Evolutionary conservation across 768 basidiomycete species (phyloP).

Genomic region (Lenzites betulinus): DNA sequence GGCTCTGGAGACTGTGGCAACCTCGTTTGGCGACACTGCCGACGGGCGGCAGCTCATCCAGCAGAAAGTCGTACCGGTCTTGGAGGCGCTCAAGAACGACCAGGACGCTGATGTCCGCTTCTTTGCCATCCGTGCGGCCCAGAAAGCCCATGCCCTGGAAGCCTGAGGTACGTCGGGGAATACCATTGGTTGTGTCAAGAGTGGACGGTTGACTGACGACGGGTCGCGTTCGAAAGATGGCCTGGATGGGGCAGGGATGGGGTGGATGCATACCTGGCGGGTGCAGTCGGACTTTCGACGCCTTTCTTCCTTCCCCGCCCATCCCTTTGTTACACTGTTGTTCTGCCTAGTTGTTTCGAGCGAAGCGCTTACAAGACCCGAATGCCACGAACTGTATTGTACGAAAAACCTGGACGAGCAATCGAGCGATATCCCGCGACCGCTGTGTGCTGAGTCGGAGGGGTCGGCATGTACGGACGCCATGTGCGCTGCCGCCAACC

Average conservation of each 20-base stretch:
- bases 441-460: no score
- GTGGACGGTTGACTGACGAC: background rate
- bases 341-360: background rate
- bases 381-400: slow-evolving; percentile 20
- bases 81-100: slow-evolving; percentile 88
- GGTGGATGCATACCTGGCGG: slow-evolving; percentile 15
- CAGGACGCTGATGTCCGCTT: slow-evolving; percentile 95
- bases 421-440: background rate
- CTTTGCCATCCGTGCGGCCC: slow-evolving; percentile 83
- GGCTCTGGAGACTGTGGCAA: slow-evolving; percentile 85
- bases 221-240: background rate
- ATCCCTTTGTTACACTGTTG: slow-evolving; percentile 4
- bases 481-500: no score
- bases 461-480: no score
- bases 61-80: slow-evolving; percentile 73
- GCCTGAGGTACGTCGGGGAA: slow-evolving; percentile 36
- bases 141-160: slow-evolving; percentile 48
- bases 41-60: slow-evolving; percentile 78
- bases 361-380: slow-evolving; percentile 10
- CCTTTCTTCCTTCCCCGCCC: slow-evolving; percentile 8
- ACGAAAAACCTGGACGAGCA: slow-evolving; percentile 1
- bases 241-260: background rate
- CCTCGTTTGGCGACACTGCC: slow-evolving; percentile 57
- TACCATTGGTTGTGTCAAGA: background rate
- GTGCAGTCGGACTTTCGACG: slow-evolving; percentile 9